These are phyloP conservation scores for Aegilops sharonensis DNA, from an alignment of 176 grass and related monocot species.

Conservation along the genomic window DNA sequence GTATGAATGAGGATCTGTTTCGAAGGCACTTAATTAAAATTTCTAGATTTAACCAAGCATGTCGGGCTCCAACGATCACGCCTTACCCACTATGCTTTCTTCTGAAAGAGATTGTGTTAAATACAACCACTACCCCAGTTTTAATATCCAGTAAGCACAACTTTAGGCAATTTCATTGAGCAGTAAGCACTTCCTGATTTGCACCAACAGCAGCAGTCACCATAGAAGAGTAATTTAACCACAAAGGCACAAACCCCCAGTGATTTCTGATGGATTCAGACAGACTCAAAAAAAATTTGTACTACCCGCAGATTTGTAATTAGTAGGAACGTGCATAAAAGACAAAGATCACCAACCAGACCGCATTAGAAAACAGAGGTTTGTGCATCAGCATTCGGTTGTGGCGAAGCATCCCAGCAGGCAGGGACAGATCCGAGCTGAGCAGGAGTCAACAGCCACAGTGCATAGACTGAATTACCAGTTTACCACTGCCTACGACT, in stretches of 20 bases:
- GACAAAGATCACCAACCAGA: slow-evolving; percentile 14
- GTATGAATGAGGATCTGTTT: not conserved
- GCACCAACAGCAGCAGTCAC: not conserved
- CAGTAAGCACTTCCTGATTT: slow-evolving; percentile 23
- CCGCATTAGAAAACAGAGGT: not conserved
- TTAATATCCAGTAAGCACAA: not conserved
- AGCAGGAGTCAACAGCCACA: not conserved
- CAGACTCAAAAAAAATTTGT: not conserved
- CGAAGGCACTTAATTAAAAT: not conserved
- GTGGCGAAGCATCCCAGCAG: not conserved
- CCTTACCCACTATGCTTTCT: not conserved
- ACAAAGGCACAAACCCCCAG: slow-evolving; percentile 7
- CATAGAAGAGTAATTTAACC: not conserved
- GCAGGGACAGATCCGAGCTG: not conserved
- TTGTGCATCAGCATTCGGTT: not conserved
- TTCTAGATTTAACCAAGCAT: not conserved
- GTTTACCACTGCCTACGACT: not conserved
- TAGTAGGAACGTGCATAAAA: not conserved
- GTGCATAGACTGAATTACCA: not conserved
- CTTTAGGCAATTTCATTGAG: not conserved
- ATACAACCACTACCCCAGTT: not conserved
- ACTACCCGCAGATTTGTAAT: not conserved
- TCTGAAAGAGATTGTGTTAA: not conserved
- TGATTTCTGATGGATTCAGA: not conserved
- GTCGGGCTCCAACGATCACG: not conserved